Conservation (phyloP, 2,329 filamentous ascomycete genomes). For the Paraphaeosphaeria sporulosa region DNA sequence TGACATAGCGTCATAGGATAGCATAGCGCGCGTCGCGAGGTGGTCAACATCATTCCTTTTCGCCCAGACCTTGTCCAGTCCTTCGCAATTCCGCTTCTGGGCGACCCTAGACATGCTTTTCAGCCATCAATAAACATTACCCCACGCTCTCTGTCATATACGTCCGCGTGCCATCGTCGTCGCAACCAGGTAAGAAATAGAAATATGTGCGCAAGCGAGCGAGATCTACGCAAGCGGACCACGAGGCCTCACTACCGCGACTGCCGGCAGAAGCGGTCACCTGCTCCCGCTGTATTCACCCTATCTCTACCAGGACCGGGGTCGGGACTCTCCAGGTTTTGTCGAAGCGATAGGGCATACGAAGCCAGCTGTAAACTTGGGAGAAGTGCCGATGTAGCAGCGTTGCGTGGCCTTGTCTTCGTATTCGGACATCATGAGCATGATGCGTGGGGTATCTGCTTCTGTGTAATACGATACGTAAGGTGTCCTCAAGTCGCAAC, state of each 20-base stretch:
- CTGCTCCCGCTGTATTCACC: conserved; percentile 10
- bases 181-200: conserved; percentile 4
- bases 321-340: neutral
- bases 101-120: neutral
- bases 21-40: neutral
- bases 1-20: conserved; percentile 4
- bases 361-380: neutral
- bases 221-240: conserved; percentile 16
- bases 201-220: conserved; percentile 1
- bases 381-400: conserved; percentile 1
- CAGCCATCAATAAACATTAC: neutral
- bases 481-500: neutral
- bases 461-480: conserved; percentile 8
- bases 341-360: neutral
- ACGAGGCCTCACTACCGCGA: conserved; percentile 15
- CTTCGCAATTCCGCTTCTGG: neutral
- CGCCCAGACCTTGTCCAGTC: neutral
- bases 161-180: neutral
- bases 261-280: conserved; percentile 9
- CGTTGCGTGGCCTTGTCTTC: conserved; percentile 3
- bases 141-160: neutral
- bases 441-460: conserved; percentile 8
- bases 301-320: conserved; percentile 10
- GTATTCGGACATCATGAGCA: conserved; percentile 11
- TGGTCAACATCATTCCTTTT: neutral